These are phyloP conservation scores for Filobasidium floriforme DNA, from an alignment of 768 basidiomycete genomes.

Conservation along the genomic window DNA sequence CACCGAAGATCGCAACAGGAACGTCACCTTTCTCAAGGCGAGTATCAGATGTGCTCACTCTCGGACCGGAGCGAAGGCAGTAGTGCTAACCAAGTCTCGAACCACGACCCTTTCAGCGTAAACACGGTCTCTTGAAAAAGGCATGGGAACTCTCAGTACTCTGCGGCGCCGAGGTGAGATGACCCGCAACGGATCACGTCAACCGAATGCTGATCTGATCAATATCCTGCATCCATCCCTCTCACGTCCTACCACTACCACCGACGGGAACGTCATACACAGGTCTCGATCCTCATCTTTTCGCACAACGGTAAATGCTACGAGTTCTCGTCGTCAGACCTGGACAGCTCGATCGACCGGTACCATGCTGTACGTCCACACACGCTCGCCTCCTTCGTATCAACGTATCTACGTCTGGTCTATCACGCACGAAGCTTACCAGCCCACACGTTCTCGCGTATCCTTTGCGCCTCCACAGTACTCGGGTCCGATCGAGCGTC, in stretches of 20 bases:
- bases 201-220: too few relatives aligned
- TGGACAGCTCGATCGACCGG: conserved; percentile 37
- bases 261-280: background rate
- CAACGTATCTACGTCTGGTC: background rate
- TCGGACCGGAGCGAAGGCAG: background rate
- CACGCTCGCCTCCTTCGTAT: background rate
- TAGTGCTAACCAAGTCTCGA: background rate
- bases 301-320: conserved; percentile 37
- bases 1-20: conserved; percentile 42
- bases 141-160: conserved; percentile 45
- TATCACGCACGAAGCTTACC: background rate
- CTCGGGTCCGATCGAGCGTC: conserved; percentile 41
- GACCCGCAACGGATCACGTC: background rate
- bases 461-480: conserved; percentile 27
- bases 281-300: conserved; percentile 41
- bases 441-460: background rate
- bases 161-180: conserved; percentile 39
- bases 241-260: background rate
- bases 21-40: conserved; percentile 43
- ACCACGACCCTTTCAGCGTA: conserved; percentile 27
- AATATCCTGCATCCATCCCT: too few relatives aligned
- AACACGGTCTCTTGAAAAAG: conserved; percentile 45
- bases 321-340: conserved; percentile 40
- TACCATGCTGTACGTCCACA: conserved; percentile 36
- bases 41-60: conserved; percentile 17